Evolutionary conservation across 2,329 filamentous ascomycete species (phyloP).

Genomic region (Alternaria solani): DNA sequence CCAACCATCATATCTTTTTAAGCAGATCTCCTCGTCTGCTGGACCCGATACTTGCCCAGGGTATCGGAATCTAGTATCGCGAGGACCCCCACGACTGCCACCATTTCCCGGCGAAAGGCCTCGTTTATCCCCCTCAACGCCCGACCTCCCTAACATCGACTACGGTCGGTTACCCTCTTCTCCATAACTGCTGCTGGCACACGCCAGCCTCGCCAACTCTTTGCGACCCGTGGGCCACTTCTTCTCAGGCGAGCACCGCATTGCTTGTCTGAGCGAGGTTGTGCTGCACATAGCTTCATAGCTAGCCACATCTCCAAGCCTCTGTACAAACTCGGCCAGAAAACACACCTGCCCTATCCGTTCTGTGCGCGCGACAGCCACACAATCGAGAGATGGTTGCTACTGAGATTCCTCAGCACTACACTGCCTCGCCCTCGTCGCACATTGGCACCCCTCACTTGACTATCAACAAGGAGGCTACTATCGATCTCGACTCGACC

Average conservation of each 20-base stretch:
- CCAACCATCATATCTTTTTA: slow-evolving; percentile 36
- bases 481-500: slow-evolving; percentile 88
- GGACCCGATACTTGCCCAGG: slow-evolving; percentile 81
- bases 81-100: slow-evolving; percentile 72
- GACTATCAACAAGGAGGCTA: slow-evolving; percentile 96
- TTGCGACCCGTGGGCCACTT: slow-evolving; percentile 85
- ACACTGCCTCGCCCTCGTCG: slow-evolving; percentile 81
- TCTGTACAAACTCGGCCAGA: slow-evolving; percentile 13
- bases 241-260: slow-evolving; percentile 92
- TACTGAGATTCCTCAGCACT: slow-evolving; percentile 79
- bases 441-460: slow-evolving; percentile 82
- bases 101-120: slow-evolving; percentile 85
- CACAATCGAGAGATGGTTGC: slow-evolving; percentile 77
- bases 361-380: slow-evolving; percentile 32
- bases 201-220: slow-evolving; percentile 75
- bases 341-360: slow-evolving; percentile 17
- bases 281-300: slow-evolving; percentile 73
- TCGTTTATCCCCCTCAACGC: slow-evolving; percentile 83
- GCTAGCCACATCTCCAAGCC: slow-evolving; percentile 30
- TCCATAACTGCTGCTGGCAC: slow-evolving; percentile 75
- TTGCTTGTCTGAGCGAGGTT: slow-evolving; percentile 98
- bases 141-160: slow-evolving; percentile 88
- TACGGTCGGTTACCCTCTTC: slow-evolving; percentile 66
- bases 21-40: slow-evolving; percentile 77
- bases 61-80: slow-evolving; percentile 84